phyloP scores from a whole-genome alignment of 75 land plant genomes.

The Ceratopteris richardii region DNA sequence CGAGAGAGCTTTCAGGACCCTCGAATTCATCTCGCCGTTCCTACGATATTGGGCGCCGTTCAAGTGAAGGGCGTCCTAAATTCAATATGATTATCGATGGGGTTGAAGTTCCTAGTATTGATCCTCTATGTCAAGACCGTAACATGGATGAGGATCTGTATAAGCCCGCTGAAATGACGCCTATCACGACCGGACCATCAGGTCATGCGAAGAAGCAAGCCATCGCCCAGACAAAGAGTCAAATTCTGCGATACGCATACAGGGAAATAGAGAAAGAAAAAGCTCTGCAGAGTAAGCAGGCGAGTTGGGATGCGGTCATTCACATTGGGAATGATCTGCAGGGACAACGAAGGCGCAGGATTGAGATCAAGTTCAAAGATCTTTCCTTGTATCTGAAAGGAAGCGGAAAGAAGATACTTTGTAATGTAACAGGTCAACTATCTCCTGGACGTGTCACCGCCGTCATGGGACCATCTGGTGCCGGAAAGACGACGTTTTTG shows the following conservation, averaged over 20 bases:
- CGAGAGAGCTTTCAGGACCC: constrained; percentile 18
- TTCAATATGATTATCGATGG: not conserved
- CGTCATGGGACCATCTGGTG: constrained; percentile 97
- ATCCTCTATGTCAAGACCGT: constrained; percentile 4
- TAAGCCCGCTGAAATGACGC: not conserved
- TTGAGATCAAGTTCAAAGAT: constrained; percentile 74
- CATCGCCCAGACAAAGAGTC: constrained; percentile 19
- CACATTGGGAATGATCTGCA: constrained; percentile 36
- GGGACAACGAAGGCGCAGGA: constrained; percentile 30
- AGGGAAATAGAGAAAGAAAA: constrained; percentile 88
- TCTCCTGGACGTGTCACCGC: constrained; percentile 83
- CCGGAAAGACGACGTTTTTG: constrained; percentile 94
- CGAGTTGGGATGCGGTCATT: constrained; percentile 46
- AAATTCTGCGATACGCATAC: constrained; percentile 84
- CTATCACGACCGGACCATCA: not conserved
- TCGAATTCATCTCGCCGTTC: too few species aligned
- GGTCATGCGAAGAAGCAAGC: not conserved
- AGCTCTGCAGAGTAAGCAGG: constrained; percentile 36
- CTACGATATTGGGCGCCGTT: constrained; percentile 9
- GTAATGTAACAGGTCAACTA: constrained; percentile 85
- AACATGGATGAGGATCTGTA: not conserved
- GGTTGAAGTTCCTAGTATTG: not conserved
- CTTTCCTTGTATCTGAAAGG: constrained; percentile 73
- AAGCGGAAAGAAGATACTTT: constrained; percentile 56
- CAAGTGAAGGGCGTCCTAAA: not conserved